Evolutionary conservation across 805 yeast genomes (phyloP), one percentile per base, ranked within the genome.

Genomic region (Brettanomyces naardenensis): DNA sequence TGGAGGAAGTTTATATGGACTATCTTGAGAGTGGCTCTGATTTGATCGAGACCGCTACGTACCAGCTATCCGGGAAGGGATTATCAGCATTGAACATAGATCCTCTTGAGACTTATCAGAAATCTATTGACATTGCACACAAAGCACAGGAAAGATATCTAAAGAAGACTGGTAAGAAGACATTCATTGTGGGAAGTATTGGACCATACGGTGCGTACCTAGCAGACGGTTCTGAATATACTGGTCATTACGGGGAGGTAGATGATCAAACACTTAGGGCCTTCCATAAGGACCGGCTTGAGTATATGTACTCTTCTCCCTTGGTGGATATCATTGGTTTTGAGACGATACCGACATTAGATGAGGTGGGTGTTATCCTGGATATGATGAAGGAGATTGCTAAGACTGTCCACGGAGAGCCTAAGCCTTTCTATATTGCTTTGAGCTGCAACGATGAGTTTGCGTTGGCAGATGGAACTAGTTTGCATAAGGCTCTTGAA

Each of bases 201-300:
- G 95, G 95, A 0, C 86, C 95, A 0, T 85, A 74, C 53, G 94
- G 89, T 1, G 83, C 89, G 0, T 75, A 60, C 45, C 51, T 80
- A 27, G 75, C 80, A 21, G 67, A 75, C 44, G 87, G 88, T 1
- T 67, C 80, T 0, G 95, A 85, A 49, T 85, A 79, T 48, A 74
- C 79, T 3, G 94, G 94, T 2, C 66, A 76, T 36, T 83, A 82
- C 53, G 68, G 65, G 9, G 62, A 54, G 19, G 61, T 56, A 6
- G 51, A 59, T 3, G 52, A 54, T 7, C 60, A 58, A 13, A 63
- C 62, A 32, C 48, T 83, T 38, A 53, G 49, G 6, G 56, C 59
- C 15, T 81, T 79, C 59, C 86, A 82, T 52, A 35, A 45, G 4
- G 70, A 68, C 6, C 57, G 76, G 41, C 56, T 73, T 7, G 45